Evolutionary conservation across 2,329 filamentous ascomycete genomes (phyloP).

Genomic region (Hypoxylon sp.): DNA sequence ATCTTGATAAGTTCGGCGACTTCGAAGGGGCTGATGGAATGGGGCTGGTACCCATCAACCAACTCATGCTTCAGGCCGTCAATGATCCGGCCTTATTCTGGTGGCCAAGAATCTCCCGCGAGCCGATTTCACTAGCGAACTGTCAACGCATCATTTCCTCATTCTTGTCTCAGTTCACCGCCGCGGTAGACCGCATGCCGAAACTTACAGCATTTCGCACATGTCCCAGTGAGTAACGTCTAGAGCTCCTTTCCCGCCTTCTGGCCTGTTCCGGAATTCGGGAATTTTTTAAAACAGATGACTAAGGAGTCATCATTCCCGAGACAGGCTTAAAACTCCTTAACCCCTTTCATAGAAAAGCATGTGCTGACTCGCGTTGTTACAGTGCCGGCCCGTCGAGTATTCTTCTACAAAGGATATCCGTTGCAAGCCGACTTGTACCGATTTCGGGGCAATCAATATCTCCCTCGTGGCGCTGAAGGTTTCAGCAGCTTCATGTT

Average conservation of each 20-base stretch:
- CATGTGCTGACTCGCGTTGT: no score
- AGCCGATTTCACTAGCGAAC: not conserved
- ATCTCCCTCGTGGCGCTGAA: not conserved
- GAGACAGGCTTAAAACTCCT: no score
- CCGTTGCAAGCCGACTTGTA: constrained; percentile 8
- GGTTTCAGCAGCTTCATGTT: not conserved
- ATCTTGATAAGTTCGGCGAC: no score
- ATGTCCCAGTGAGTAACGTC: no score
- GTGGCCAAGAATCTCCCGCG: not conserved
- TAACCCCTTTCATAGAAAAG: no score
- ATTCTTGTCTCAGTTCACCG: not conserved
- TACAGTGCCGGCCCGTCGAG: constrained; percentile 6
- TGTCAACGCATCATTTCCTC: not conserved
- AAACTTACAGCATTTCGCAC: constrained; percentile 3
- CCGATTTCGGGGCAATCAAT: not conserved
- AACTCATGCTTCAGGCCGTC: not conserved
- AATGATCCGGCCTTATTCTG: not conserved
- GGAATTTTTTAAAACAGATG: no score
- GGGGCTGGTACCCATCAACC: not conserved
- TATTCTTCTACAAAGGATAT: not conserved
- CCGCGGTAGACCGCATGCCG: not conserved
- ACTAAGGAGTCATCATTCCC: no score
- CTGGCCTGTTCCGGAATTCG: no score
- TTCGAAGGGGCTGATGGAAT: not conserved
- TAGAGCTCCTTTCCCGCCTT: no score